Percentiles rank a stretch among this genome's conserved stretches.
These are phyloP conservation scores for Paecilomyces niveus DNA, from an alignment of 2,329 filamentous ascomycete genomes.

Conservation along the genomic window DNA sequence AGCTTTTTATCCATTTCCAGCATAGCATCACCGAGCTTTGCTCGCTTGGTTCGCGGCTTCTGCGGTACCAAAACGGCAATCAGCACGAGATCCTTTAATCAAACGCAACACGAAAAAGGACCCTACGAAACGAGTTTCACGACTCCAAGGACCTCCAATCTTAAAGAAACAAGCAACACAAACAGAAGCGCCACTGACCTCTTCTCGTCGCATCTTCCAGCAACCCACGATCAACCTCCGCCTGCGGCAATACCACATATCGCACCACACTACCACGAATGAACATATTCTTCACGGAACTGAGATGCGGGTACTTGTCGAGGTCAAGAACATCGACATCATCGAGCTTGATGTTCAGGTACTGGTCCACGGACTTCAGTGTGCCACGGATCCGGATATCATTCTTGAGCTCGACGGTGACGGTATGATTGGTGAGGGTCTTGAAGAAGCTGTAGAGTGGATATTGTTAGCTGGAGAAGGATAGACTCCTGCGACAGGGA, in stretches of 20 bases:
- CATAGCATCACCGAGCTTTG: conserved; percentile 35
- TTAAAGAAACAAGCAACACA: not conserved
- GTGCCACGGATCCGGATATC: conserved; percentile 95
- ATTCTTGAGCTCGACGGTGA: conserved; percentile 98
- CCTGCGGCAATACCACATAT: conserved; percentile 80
- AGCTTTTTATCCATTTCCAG: not conserved
- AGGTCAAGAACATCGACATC: conserved; percentile 90
- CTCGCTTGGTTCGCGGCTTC: conserved; percentile 45
- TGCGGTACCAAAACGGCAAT: conserved; percentile 17
- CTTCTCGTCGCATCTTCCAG: conserved; percentile 86
- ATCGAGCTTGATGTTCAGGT: conserved; percentile 98
- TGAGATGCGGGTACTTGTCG: conserved; percentile 87
- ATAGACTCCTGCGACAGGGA: not conserved
- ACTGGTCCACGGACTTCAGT: conserved; percentile 96
- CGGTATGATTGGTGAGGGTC: conserved; percentile 92
- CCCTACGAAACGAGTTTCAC: not conserved
- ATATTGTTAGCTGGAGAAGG: not conserved
- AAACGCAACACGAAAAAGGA: not conserved
- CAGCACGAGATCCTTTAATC: not conserved
- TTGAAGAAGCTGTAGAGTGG: conserved; percentile 75
- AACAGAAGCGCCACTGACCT: conserved; percentile 47
- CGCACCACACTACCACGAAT: conserved; percentile 88
- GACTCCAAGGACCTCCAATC: not conserved
- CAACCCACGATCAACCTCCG: conserved; percentile 75
- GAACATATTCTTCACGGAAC: conserved; percentile 90